Evolutionary conservation across 768 basidiomycete species (phyloP).

Genomic region (Lepiota brunneoincarnata): DNA sequence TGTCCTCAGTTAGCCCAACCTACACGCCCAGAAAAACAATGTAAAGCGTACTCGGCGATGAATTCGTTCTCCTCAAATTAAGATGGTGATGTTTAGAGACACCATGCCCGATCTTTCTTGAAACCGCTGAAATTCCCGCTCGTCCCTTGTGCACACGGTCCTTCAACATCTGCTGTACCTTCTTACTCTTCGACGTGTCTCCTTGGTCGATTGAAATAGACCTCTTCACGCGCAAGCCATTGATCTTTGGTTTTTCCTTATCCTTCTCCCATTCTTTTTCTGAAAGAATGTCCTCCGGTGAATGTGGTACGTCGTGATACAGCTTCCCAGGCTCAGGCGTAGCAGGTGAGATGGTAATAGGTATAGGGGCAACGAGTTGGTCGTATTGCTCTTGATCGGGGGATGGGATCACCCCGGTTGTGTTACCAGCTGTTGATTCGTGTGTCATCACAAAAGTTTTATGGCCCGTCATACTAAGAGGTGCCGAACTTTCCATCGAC

Average conservation of each 20-base stretch:
- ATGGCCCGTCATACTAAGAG: slow-evolving; percentile 3
- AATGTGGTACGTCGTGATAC: neutral
- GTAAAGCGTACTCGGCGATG: slow-evolving; percentile 58
- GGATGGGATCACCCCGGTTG: too few relatives aligned
- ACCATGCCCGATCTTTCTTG: slow-evolving; percentile 72
- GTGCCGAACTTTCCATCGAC: slow-evolving; percentile 1
- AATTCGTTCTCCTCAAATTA: slow-evolving; percentile 55
- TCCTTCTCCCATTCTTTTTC: slow-evolving; percentile 15
- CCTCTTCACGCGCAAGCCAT: slow-evolving; percentile 24
- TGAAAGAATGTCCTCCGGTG: neutral
- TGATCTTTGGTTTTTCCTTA: slow-evolving; percentile 16
- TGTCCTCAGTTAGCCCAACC: neutral
- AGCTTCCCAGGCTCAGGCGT: slow-evolving; percentile 36
- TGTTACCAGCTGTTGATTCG: too few relatives aligned
- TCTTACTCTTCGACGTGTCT: slow-evolving; percentile 62
- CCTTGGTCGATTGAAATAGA: slow-evolving; percentile 38
- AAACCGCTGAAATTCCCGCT: slow-evolving; percentile 71
- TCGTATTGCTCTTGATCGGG: too few relatives aligned
- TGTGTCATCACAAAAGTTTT: too few relatives aligned
- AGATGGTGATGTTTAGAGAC: slow-evolving; percentile 48
- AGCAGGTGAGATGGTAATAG: slow-evolving; percentile 64
- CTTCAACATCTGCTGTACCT: slow-evolving; percentile 73
- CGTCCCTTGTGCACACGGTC: slow-evolving; percentile 72
- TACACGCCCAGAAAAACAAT: neutral
- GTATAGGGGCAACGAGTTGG: slow-evolving; percentile 31